Evolutionary conservation across 2,329 filamentous ascomycete species (phyloP), one percentile per base, ranked within the genome.

Genomic region (Drechslerella stenobrocha): DNA sequence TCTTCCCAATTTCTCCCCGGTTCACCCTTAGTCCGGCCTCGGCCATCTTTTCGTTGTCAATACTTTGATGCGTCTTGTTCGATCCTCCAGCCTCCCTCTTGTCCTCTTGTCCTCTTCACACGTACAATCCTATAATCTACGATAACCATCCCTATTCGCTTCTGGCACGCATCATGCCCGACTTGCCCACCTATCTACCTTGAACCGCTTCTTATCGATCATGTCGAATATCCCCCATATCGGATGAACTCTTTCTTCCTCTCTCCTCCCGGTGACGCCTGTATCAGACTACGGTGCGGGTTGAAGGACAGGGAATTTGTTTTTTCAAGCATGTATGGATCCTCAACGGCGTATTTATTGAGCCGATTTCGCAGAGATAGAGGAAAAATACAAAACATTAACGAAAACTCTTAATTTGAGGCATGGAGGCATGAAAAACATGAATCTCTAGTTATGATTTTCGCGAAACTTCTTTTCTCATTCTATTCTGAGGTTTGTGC

Each of bases 301-400:
- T 4, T 20, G 18, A 3, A 18, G 37, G 37, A 13, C 7, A n/a
- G 34, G 13, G 37, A 42, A 42, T 42, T n/a, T 42, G 37, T 5
- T 42, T 42, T n/a, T 42, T 20, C 9, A 42, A 18, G 37, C 51
- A 37, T 63, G 58, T 64, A 52, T 52, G 56, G 11, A 44, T 11
- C 59, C 35, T 48, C 30, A 32, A 52, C 60, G 60, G 60, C 60
- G 48, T 66, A 66, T 66, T 66, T 66, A 50, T 66, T 66, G 60
- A 58, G 60, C 60, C 52, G 60, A 30, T 37, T 56, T 23, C 37
- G 13, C 26, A 47, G 8, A 13, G 40, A 46, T 23, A 34, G 34
- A 48, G 46, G 20, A 42, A 23, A 47, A 26, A 26, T 26, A 47
- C 22, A 47, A 42, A 2, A 26, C n/a, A 26, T 30, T 7, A 47